These are phyloP conservation scores for Tricholoma sp. DNA, from an alignment of 768 basidiomycete species.

Conservation along the genomic window DNA sequence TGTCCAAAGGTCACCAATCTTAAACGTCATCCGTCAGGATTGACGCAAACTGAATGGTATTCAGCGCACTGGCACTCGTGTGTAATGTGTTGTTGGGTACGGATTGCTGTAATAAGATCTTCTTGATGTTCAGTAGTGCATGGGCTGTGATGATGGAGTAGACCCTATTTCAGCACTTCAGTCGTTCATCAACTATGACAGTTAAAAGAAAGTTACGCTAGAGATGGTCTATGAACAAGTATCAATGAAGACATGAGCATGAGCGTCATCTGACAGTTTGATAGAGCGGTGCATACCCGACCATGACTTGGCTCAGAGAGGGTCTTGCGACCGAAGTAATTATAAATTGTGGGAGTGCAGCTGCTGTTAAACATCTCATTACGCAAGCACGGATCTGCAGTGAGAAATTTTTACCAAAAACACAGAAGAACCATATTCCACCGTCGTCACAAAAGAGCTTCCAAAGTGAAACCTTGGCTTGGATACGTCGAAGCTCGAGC, in stretches of 20 bases:
- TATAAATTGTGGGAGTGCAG: not conserved
- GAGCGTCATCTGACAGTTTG: not conserved
- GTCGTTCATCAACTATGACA: not conserved
- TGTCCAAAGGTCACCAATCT: too few relatives aligned
- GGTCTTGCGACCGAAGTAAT: not conserved
- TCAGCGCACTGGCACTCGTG: not conserved
- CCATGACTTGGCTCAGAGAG: not conserved
- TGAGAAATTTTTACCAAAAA: slow-evolving; percentile 2
- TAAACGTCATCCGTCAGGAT: not conserved
- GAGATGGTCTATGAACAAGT: not conserved
- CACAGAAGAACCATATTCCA: slow-evolving; percentile 5
- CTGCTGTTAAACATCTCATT: not conserved
- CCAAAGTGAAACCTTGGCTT: not conserved
- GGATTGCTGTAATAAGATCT: not conserved
- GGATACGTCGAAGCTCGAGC: not conserved
- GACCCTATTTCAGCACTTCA: not conserved
- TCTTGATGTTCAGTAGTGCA: slow-evolving; percentile 1
- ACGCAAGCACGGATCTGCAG: not conserved
- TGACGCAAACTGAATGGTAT: not conserved
- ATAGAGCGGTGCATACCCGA: not conserved
- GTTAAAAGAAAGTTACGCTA: not conserved
- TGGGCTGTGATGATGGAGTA: slow-evolving; percentile 1
- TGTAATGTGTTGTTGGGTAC: not conserved
- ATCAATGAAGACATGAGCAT: not conserved
- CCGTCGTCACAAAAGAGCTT: slow-evolving; percentile 6